phyloP scores from a whole-genome alignment of 2,329 filamentous ascomycete genomes.

The Botrytis medusae region DNA sequence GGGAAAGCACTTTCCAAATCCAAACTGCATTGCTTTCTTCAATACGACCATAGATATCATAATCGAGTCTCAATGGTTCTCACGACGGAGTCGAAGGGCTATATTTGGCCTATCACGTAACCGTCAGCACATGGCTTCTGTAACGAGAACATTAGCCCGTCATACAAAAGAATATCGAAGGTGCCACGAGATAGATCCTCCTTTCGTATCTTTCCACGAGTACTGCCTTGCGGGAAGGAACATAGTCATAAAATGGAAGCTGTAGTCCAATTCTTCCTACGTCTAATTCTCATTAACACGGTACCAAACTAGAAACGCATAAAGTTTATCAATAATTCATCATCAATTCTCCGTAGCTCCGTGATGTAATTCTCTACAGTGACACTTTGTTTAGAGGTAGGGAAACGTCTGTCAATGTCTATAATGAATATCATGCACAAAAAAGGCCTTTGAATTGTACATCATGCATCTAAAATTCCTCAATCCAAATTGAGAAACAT shows the following conservation, averaged over 20 bases:
- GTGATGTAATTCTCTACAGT: conserved; percentile 3
- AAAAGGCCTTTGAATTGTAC: not conserved
- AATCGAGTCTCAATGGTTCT: not conserved
- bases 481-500: not conserved
- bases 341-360: conserved; percentile 8
- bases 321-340: conserved; percentile 2
- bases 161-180: not conserved
- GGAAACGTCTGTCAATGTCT: not conserved
- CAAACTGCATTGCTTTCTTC: not conserved
- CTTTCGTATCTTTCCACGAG: not conserved
- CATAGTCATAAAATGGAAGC: not conserved
- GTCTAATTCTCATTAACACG: not conserved
- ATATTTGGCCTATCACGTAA: conserved; percentile 2
- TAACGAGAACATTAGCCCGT: not conserved
- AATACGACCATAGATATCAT: not conserved
- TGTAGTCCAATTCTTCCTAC: not conserved
- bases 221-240: not conserved
- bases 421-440: not conserved
- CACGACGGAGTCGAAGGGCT: not conserved
- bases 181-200: conserved; percentile 4
- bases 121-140: not conserved
- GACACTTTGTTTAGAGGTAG: not conserved
- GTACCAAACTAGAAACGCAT: conserved; percentile 2
- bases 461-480: not conserved
- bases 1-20: not conserved